Percentiles rank a stretch among this genome's conserved stretches.
These are phyloP conservation scores for Xylogone sp. DNA, from an alignment of 2,329 filamentous ascomycete species.

Conservation along the genomic window DNA sequence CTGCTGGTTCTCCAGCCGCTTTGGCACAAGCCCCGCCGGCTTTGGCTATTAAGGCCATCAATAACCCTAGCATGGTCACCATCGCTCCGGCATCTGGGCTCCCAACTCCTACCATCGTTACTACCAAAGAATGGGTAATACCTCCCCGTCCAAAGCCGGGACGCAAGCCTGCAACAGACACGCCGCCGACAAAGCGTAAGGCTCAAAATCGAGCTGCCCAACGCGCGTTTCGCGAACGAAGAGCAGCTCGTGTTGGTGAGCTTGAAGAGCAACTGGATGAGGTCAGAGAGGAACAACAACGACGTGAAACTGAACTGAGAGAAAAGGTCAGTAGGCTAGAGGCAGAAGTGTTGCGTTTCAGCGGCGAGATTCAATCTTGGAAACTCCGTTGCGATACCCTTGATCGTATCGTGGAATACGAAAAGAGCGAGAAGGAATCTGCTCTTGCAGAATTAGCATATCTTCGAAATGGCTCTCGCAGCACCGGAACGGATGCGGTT, in stretches of 20 bases:
- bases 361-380: conserved; percentile 29
- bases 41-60: conserved; percentile 31
- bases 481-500: conserved; percentile 34
- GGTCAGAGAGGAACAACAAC: conserved; percentile 52
- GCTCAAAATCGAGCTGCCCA: conserved; percentile 92
- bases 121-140: conserved; percentile 81
- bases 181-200: conserved; percentile 88
- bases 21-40: conserved; percentile 26
- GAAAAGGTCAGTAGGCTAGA: conserved; percentile 58
- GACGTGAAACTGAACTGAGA: conserved; percentile 50
- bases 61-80: conserved; percentile 14
- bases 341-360: conserved; percentile 62
- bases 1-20: conserved; percentile 32
- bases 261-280: conserved; percentile 64
- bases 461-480: conserved; percentile 25
- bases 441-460: conserved; percentile 36
- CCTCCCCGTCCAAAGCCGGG: conserved; percentile 85
- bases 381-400: conserved; percentile 27
- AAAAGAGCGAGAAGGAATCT: conserved; percentile 38
- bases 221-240: conserved; percentile 81
- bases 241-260: conserved; percentile 79
- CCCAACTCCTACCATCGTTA: conserved; percentile 50
- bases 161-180: conserved; percentile 89
- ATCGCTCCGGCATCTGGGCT: conserved; percentile 22
- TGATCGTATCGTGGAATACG: conserved; percentile 28